phyloP scores from a whole-genome alignment of 1,139 yeast genomes.

The Suhomyces anneliseae region DNA sequence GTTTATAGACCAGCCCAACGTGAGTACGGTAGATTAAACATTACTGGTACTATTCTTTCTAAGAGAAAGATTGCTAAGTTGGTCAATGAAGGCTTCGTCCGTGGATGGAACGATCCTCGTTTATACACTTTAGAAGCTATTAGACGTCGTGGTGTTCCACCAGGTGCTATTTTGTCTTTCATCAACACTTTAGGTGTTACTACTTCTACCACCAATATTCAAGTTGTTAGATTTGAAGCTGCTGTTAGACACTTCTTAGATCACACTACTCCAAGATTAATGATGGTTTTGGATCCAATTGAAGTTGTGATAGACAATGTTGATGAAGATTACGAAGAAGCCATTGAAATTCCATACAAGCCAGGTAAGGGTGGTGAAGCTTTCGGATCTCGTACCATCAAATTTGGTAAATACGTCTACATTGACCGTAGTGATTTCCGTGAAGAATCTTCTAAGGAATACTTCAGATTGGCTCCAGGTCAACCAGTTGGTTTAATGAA shows the following conservation, averaged over 20 bases:
- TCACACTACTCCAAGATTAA: constrained; percentile 88
- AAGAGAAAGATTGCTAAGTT: constrained; percentile 94
- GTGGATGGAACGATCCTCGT: constrained; percentile 99
- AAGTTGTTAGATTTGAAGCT: constrained; percentile 83
- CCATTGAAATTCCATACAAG: constrained; percentile 80
- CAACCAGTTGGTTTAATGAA: constrained; percentile 96
- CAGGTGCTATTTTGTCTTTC: constrained; percentile 94
- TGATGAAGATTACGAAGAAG: constrained; percentile 68
- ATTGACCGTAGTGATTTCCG: constrained; percentile 88
- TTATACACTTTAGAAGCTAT: constrained; percentile 91
- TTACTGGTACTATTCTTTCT: constrained; percentile 91
- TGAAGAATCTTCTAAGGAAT: constrained; percentile 55
- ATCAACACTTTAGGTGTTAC: constrained; percentile 97
- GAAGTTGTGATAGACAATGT: constrained; percentile 82
- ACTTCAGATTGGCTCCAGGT: constrained; percentile 89
- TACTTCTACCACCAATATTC: constrained; percentile 88
- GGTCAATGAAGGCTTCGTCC: constrained; percentile 75
- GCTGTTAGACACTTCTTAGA: constrained; percentile 87
- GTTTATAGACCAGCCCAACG: constrained; percentile 98
- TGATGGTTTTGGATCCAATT: constrained; percentile 89
- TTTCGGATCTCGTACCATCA: constrained; percentile 69
- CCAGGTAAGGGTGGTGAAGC: constrained; percentile 60
- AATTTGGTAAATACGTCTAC: constrained; percentile 73
- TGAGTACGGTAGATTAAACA: constrained; percentile 94
- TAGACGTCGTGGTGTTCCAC: constrained; percentile 97